Evolutionary conservation across 768 basidiomycete genomes (phyloP), one percentile per base, ranked within the genome.

Genomic region (Suillus weaverae): DNA sequence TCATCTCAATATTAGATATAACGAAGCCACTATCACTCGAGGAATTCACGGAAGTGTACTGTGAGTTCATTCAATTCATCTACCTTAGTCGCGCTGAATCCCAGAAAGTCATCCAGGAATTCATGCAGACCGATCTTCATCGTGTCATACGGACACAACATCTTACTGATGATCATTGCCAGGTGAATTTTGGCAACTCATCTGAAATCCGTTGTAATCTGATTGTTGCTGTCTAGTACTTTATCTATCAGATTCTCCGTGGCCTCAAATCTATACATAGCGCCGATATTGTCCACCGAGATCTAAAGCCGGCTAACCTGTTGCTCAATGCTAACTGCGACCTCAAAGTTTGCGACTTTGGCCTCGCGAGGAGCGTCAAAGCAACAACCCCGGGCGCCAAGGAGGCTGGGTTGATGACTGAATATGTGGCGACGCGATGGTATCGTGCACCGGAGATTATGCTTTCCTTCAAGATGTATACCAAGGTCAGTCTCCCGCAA

Each of bases 381-480:
- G 84, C 83, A 60, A 76, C 76, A 50, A 77, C 82, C 10, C 73
- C 82, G 5, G 81, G 81, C 36, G 85, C 84, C 22, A 88, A 88
- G 74, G 89, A 90, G 70, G 80, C 81, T 30, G 88, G 89, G 3
- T 73, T 89, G 65, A 89, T 90, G 89, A 89, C 89, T 30, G 90
- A 91, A 78, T 94, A 93, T 70, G 94, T 97, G 61, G 94, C 94
- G 2, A 96, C 95, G 61, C 80, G 94, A 62, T 96, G 93, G 94
- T 97, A 95, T 74, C 87, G 93, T 56, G 94, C 95, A 0, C 94
- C 94, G 0, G 95, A 97, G 76, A 94, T 96, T 73, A 97, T 97
- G 94, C 81, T 95, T 60, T 92, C 90, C 4, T 95, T 95, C 86
- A 93, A 94, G 80, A 90, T 90, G 87, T 90, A 90, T 73, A 89